These are phyloP conservation scores for Cardiosporidium cionae DNA, from an alignment of 169 alveolate genomes.

Conservation along the genomic window DNA sequence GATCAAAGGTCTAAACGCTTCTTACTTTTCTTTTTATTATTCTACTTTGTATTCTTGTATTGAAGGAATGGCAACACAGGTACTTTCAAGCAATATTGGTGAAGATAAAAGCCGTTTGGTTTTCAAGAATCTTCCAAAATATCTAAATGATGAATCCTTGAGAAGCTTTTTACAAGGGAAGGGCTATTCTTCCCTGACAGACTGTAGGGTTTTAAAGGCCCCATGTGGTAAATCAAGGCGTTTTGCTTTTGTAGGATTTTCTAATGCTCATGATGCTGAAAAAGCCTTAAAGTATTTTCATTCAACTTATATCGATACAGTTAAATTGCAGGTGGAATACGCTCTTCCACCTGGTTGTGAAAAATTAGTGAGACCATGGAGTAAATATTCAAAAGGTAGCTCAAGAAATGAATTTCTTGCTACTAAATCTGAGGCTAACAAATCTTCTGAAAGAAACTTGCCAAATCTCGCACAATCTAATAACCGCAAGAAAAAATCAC, in stretches of 20 bases:
- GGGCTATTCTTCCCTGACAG: not conserved
- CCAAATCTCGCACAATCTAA: not conserved
- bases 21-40: no score
- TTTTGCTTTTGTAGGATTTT: conserved; percentile 62
- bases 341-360: conserved; percentile 61
- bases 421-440: not conserved
- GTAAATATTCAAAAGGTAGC: conserved; percentile 45
- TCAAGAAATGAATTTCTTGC: conserved; percentile 17
- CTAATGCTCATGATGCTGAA: conserved; percentile 42
- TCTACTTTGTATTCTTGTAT: no score
- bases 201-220: not conserved
- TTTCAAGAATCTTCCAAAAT: conserved; percentile 59
- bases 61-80: no score
- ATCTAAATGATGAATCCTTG: conserved; percentile 58
- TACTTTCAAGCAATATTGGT: no score
- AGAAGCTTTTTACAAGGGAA: conserved; percentile 34
- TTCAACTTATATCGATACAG: conserved; percentile 52
- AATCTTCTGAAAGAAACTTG: not conserved
- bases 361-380: conserved; percentile 50
- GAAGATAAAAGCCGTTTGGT: no score
- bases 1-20: no score
- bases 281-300: conserved; percentile 42
- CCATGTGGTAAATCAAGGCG: conserved; percentile 31
- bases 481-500: not conserved
- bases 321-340: conserved; percentile 44